Evolutionary conservation across 1,284 basidiomycete genomes (phyloP).

Genomic region (Ganoderma lucidum): DNA sequence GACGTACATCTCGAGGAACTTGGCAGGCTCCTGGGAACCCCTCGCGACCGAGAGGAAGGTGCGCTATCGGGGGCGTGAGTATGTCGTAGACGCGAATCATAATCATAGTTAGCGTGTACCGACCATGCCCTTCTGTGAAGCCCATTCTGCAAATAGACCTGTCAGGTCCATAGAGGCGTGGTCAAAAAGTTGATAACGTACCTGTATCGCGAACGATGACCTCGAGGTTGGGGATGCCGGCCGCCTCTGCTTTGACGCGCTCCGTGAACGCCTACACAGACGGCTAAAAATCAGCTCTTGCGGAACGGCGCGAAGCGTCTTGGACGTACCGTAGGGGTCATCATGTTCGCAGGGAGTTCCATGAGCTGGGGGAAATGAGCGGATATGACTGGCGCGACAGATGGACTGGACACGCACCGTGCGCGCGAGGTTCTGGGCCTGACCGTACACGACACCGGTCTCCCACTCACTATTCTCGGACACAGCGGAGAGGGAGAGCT

Average conservation of each 20-base stretch:
- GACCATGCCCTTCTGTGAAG: constrained; percentile 84
- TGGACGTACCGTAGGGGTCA: constrained; percentile 72
- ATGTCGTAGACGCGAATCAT: not conserved
- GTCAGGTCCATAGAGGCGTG: not conserved
- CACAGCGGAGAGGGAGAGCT: constrained; percentile 56
- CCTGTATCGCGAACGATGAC: constrained; percentile 81
- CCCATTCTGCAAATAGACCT: constrained; percentile 63
- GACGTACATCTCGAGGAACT: constrained; percentile 86
- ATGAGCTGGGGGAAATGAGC: constrained; percentile 58
- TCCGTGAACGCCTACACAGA: constrained; percentile 69
- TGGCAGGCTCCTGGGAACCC: constrained; percentile 85
- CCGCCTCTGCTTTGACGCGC: constrained; percentile 74
- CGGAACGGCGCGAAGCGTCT: not conserved
- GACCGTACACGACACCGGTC: constrained; percentile 74
- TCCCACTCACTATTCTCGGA: constrained; percentile 68
- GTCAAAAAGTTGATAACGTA: constrained; percentile 39
- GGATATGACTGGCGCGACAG: not conserved
- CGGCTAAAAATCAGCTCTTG: not conserved
- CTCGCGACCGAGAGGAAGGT: constrained; percentile 90
- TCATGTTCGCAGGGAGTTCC: constrained; percentile 86
- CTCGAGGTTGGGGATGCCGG: constrained; percentile 72
- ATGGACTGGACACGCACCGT: constrained; percentile 51
- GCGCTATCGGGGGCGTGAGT: constrained; percentile 51
- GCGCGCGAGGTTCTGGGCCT: constrained; percentile 86
- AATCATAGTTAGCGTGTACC: constrained; percentile 5